phyloP scores from a whole-genome alignment of 2,329 filamentous ascomycete species.

The Colletotrichum phormii region DNA sequence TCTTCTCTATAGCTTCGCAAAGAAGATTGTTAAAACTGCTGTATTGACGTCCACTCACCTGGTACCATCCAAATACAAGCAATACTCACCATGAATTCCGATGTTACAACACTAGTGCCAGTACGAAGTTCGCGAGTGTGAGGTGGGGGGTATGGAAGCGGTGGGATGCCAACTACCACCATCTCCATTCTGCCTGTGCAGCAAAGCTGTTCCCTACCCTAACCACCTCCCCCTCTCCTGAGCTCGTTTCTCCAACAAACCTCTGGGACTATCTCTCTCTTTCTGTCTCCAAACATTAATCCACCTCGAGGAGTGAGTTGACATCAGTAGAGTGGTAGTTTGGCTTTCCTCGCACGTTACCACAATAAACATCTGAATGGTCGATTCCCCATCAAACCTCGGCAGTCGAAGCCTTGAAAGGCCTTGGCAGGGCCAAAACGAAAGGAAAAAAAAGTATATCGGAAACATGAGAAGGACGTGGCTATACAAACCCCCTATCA shows the following conservation, averaged over 20 bases:
- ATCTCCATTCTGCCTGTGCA: not conserved
- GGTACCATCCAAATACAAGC: not conserved
- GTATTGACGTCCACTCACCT: not conserved
- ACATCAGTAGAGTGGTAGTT: not conserved
- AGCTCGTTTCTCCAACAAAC: not conserved
- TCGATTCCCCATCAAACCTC: not conserved
- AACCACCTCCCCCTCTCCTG: not conserved
- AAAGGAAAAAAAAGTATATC: not conserved
- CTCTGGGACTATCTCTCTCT: not conserved
- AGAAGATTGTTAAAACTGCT: not conserved
- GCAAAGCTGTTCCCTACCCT: not conserved
- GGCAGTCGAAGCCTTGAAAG: not conserved
- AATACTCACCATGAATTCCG: not conserved
- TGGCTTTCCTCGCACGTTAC: not conserved
- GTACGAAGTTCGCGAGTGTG: not conserved
- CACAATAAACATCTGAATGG: not conserved
- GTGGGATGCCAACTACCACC: not conserved
- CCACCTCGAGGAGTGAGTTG: not conserved
- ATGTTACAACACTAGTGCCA: not conserved
- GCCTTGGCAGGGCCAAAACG: not conserved
- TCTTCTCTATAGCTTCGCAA: not conserved
- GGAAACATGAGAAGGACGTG: constrained; percentile 9
- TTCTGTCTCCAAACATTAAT: not conserved
- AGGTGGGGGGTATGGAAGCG: not conserved
- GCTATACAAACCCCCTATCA: not conserved